Evolutionary conservation across 1,284 basidiomycete species (phyloP), one percentile per base, ranked within the genome.

Genomic region (Trichosporon sp.): DNA sequence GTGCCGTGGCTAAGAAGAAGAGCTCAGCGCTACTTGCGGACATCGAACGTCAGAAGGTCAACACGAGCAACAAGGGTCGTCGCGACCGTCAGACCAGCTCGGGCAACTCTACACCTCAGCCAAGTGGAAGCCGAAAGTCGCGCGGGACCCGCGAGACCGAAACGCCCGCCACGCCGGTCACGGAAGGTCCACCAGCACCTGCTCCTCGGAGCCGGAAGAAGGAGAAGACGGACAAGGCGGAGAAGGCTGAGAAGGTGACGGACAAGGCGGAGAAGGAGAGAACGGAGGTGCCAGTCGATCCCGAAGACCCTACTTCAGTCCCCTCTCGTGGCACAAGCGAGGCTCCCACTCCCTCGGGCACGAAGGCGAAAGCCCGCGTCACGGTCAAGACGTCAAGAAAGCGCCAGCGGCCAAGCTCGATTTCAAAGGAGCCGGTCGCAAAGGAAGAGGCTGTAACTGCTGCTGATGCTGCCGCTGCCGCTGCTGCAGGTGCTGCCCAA

Each of bases 1-100:
- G 86, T 85, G 89, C 89, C 10, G 70, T 79, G 10, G 77, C 77
- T 31, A 77, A 77, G 75, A 81, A 78, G 73, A 83, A 83, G 74
- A 76, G 74, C 26, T 77, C 81, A 14, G 78, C 79, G 11, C 70
- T 83, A 7, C 71, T 84, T 54, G 75, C 78, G 6, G 77, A 82
- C 75, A 75, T 84, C 56, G 76, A 78, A 21, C 74, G 78, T 37
- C 68, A 77, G 38, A 78, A 80, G 71, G 76, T 76, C n/a, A 76
- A 76, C 10, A 68, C 72, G 12, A 48, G 37, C 35, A 38, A 37
- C 40, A 67, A 48, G 61, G 19, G 43, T 56, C 68, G 68, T 37
- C 66, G 71, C 21, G 67, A 70, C 14, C 71, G 71, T 11, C 69
- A 71, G 10, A 21, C 46, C 2, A 65, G 68, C 7, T 69, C 70